phyloP scores from a whole-genome alignment of 495 filamentous ascomycete genomes.

The Bacidia gigantensis region DNA sequence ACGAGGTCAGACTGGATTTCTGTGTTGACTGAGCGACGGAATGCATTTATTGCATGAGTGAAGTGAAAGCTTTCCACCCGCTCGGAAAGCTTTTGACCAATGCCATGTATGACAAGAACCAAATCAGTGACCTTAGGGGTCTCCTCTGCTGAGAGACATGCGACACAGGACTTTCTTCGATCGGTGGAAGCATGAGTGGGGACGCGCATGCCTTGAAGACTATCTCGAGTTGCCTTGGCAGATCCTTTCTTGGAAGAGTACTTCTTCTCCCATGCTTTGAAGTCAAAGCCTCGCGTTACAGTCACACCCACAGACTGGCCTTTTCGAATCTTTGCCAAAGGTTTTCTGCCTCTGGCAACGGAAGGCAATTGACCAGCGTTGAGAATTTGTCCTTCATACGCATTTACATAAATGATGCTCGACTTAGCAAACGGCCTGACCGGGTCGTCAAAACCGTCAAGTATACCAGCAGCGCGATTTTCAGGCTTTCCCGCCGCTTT shows the following conservation, averaged over 20 bases:
- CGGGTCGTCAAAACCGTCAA: slow-evolving; percentile 13
- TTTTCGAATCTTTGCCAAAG: slow-evolving; percentile 72
- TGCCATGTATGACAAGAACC: slow-evolving; percentile 78
- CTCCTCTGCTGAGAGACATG: slow-evolving; percentile 44
- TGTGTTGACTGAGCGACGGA: slow-evolving; percentile 74
- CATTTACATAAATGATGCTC: slow-evolving; percentile 73
- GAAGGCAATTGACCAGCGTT: slow-evolving; percentile 70
- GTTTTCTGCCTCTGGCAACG: slow-evolving; percentile 59
- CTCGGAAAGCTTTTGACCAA: slow-evolving; percentile 94
- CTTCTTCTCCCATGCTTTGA: slow-evolving; percentile 58
- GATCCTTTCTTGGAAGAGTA: slow-evolving; percentile 44
- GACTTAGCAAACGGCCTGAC: slow-evolving; percentile 43
- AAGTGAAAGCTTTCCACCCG: slow-evolving; percentile 93
- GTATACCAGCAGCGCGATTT: slow-evolving; percentile 31
- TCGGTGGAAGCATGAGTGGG: slow-evolving; percentile 8
- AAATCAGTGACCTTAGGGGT: slow-evolving; percentile 71
- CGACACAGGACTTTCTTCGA: slow-evolving; percentile 29
- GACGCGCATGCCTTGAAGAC: slow-evolving; percentile 1
- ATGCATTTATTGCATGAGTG: slow-evolving; percentile 83
- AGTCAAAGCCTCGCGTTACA: slow-evolving; percentile 77
- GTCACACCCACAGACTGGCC: slow-evolving; percentile 69
- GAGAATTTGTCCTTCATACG: slow-evolving; percentile 59
- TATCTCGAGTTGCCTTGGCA: slow-evolving; percentile 15
- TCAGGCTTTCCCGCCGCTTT: slow-evolving; percentile 19
- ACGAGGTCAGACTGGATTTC: slow-evolving; percentile 64